Conservation (phyloP, 2,329 filamentous ascomycete genomes). For the Aureobasidium sp. region DNA sequence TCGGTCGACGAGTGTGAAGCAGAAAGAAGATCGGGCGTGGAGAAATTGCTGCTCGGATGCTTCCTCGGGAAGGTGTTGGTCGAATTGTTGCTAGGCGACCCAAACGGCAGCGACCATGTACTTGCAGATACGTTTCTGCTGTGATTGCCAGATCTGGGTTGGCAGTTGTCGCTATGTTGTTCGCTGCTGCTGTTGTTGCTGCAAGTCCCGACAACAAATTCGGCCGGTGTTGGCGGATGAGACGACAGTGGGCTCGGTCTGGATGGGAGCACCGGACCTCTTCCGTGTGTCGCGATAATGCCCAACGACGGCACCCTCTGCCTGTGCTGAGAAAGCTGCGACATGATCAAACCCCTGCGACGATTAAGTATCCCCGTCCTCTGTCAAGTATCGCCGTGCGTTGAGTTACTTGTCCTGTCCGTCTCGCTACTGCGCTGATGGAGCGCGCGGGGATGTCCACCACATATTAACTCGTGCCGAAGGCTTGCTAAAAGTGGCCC, state of each 20-base stretch:
- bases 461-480: slow-evolving; percentile 1
- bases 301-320: background rate
- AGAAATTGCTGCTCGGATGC: slow-evolving; percentile 6
- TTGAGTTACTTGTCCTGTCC: background rate
- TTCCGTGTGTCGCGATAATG: background rate
- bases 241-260: slow-evolving; percentile 9
- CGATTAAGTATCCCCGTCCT: background rate
- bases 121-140: background rate
- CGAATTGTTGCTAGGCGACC: background rate
- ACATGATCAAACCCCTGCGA: background rate
- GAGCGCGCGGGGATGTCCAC: background rate
- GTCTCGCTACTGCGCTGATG: background rate
- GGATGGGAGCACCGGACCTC: background rate
- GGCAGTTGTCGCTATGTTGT: background rate
- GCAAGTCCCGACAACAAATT: background rate
- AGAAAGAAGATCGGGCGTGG: slow-evolving; percentile 2
- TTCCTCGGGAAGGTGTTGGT: background rate
- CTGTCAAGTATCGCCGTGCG: background rate
- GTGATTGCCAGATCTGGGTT: background rate
- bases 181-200: background rate
- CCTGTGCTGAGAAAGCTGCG: slow-evolving; percentile 5
- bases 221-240: slow-evolving; percentile 2
- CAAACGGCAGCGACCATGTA: slow-evolving; percentile 8
- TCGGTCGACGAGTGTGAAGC: background rate
- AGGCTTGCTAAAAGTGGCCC: background rate